phyloP scores from a whole-genome alignment of 148 eudicot species.

The Suaeda aralocaspica region DNA sequence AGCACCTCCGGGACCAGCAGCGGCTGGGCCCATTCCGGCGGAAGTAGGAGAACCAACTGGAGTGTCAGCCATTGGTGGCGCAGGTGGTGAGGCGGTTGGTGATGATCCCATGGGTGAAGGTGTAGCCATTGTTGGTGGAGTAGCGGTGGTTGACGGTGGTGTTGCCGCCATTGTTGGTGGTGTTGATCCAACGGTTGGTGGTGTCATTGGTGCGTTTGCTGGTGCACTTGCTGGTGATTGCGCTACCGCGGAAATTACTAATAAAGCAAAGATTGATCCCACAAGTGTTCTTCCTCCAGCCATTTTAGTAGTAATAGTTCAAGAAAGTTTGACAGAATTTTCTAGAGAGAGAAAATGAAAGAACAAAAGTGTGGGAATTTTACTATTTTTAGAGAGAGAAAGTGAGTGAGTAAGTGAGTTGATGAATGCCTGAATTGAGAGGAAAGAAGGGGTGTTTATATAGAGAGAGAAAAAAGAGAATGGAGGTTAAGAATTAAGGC shows the following conservation, averaged over 20 bases:
- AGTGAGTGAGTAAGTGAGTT: neutral
- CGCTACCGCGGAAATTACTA: slow-evolving; percentile 43
- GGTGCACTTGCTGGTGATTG: slow-evolving; percentile 48
- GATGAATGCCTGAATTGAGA: slow-evolving; percentile 6
- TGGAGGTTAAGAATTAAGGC: neutral
- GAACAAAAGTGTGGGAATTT: too few relatives aligned
- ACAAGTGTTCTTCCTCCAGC: slow-evolving; percentile 27
- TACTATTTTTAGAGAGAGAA: neutral
- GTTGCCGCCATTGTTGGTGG: slow-evolving; percentile 22
- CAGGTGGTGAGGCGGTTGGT: slow-evolving; percentile 6
- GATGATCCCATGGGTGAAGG: slow-evolving; percentile 5
- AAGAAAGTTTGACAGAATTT: too few relatives aligned
- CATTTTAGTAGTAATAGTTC: slow-evolving; percentile 25
- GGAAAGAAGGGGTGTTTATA: slow-evolving; percentile 19
- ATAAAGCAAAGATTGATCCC: slow-evolving; percentile 28
- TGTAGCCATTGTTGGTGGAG: slow-evolving; percentile 20
- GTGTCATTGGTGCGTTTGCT: slow-evolving; percentile 27
- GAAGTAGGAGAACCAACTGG: too few relatives aligned
- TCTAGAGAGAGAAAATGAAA: neutral
- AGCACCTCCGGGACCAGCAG: neutral
- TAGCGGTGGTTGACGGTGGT: slow-evolving; percentile 13
- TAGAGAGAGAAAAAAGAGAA: slow-evolving; percentile 4
- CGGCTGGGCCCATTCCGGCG: neutral
- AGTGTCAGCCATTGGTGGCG: neutral
- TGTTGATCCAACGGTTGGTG: slow-evolving; percentile 24